Base-by-base conservation (phyloP, 129 eudicot species). In the Centrapalus pauciflorus region DNA sequence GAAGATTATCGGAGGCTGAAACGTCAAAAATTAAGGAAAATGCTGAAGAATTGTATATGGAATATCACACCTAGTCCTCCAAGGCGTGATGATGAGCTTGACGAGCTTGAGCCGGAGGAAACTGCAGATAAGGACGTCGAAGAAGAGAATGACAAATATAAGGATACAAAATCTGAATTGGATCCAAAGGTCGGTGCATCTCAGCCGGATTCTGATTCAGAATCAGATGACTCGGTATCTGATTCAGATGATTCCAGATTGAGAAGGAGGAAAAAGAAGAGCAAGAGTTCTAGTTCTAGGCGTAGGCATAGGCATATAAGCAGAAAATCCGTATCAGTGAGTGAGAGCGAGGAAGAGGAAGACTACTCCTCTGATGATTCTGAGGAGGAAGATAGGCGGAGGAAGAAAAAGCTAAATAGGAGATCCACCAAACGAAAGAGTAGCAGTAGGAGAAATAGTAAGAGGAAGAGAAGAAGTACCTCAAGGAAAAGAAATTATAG, bases 41-140 rank as follows among this genome's bases (percentile, higher is more conserved):
- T 7, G 75, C 58, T 83, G 72, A 68, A 64, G 63, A 73, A 59
- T n/a, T 69, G 83, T 72, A 65, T 93, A 19, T 93, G 99, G 99
- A 83, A 82, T 57, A 63, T 76, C 5, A 93, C 99, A 1, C 96
- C 99, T 34, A 93, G 99, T 67, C 99, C 96, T 11, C 95, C 96
- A 5, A 57, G 96, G 56, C 71, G 73, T 8, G 80, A 81, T n/a
- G 41, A 81, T 7, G 83, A 83, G 4, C 68, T 69, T 0, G 79
- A 73, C 12, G 84, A 89, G 61, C 8, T 58, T 5, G 96, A 80
- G 33, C 11, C 9, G 2, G 93, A 83, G 55, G 88, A 87, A 38
- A 21, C 63, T 27, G 38, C 12, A 20, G 96, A 71, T 23, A 78
- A 81, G 29, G 81, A 80, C 1, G 61, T 5, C 2, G 78, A 50